Evolutionary conservation across 495 filamentous ascomycete species (phyloP), one percentile per base, ranked within the genome.

Genomic region (Geopyxis carbonaria): DNA sequence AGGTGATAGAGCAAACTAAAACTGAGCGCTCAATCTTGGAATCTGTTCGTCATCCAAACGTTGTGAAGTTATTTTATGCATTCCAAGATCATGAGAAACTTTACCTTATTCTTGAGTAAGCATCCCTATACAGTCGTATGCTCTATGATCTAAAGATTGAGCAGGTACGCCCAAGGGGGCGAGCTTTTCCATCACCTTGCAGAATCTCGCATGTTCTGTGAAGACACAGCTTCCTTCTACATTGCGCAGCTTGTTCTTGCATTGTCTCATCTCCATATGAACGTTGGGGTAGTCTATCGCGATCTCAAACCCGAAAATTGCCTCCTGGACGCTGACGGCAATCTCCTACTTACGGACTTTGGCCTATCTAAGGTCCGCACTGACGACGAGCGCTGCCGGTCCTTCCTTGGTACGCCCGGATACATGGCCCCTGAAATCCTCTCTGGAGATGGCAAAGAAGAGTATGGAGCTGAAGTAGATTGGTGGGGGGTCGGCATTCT

Each of bases 341-440:
- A 97, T 55, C 73, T 97, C 2, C 75, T 97, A 10, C 67, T 97
- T 16, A 95, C 89, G 22, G 89, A 97, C 62, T 97, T 97, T 47
- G 89, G 89, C 5, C 76, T 97, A 22, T 86, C 78, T 59, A 97
- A 97, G 58, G 89, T 94, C 22, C 73, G 83, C n/a, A 68, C 89
- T 23, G 76, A 81, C 46, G 80, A 82, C 28, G 72, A 72, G 47
- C 66, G 68, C 47, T 93, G 84, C 67, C 79, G 78, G 56, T 91
- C 82, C 27, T 69, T 83, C 46, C 76, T 93, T 9, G 89, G 89
- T 43, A 97, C 89, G 2, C 72, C 93, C 46, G 89, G 94, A 50
- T 97, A 95, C 69, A 95, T 95, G 91, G 89, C 89, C 0, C 89
- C 89, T 3, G 89, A 97, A 62, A 78, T 97, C 25, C 74, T 97